phyloP scores from a whole-genome alignment of 257 asterid genomes.

The Ballota nigra region DNA sequence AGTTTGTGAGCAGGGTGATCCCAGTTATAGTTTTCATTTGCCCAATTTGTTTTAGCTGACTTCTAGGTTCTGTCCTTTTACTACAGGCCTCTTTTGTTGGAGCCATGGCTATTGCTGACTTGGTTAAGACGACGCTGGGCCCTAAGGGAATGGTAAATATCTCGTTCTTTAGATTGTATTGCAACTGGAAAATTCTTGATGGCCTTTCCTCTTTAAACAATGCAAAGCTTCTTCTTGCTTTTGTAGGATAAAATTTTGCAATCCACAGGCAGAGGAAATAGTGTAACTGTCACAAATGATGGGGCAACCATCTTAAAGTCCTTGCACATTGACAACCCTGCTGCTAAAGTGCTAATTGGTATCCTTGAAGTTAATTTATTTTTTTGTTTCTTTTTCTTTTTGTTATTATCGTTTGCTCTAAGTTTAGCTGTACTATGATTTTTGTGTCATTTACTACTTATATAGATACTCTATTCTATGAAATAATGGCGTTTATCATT shows the following conservation, averaged over 20 bases:
- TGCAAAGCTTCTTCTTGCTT: neutral
- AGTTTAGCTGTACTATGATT: neutral
- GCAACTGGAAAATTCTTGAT: neutral
- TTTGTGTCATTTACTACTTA: neutral
- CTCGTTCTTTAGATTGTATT: conserved; percentile 1
- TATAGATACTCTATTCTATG: neutral
- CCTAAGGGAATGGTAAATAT: conserved; percentile 90
- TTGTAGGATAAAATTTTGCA: conserved; percentile 91
- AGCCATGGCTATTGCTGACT: conserved; percentile 92
- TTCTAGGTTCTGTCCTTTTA: conserved; percentile 4
- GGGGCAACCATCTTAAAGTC: conserved; percentile 99
- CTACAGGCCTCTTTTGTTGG: conserved; percentile 87
- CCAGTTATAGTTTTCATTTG: neutral
- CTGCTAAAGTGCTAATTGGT: conserved; percentile 99
- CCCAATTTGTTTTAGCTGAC: conserved; percentile 14
- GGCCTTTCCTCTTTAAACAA: neutral
- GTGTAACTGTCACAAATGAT: conserved; percentile 93
- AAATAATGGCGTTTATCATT: neutral
- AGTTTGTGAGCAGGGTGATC: neutral
- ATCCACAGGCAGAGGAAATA: conserved; percentile 72
- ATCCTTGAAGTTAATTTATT: conserved; percentile 41
- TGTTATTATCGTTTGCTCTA: neutral
- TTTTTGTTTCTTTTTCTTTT: neutral
- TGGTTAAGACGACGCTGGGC: conserved; percentile 96
- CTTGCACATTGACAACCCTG: conserved; percentile 92